phyloP scores from a whole-genome alignment of 1,284 basidiomycete species.

The Fomitopsis schrenkii region DNA sequence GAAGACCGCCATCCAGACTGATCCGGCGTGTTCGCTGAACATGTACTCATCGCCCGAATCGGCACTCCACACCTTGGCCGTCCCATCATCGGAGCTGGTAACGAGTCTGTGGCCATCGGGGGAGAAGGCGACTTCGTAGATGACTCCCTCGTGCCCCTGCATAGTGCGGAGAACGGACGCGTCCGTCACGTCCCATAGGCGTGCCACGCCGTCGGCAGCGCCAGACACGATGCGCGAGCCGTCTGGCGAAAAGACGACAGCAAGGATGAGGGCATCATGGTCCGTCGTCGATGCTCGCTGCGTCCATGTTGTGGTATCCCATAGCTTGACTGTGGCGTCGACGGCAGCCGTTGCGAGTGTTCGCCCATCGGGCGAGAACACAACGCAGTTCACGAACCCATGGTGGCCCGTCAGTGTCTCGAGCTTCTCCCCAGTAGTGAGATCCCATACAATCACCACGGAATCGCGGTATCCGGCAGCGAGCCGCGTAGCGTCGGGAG shows the following conservation, averaged over 20 bases:
- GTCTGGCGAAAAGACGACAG: slow-evolving; percentile 16
- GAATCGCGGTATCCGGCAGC: slow-evolving; percentile 13
- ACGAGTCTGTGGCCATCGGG: slow-evolving; percentile 18
- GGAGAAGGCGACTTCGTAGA: slow-evolving; percentile 20
- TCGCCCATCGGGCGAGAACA: slow-evolving; percentile 18
- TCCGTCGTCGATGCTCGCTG: slow-evolving; percentile 2
- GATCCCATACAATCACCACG: slow-evolving; percentile 7
- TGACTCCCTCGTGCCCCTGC: slow-evolving; percentile 11
- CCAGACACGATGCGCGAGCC: slow-evolving; percentile 16
- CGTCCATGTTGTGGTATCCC: slow-evolving; percentile 8
- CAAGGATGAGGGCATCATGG: slow-evolving; percentile 2
- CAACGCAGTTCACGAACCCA: slow-evolving; percentile 13
- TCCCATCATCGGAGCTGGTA: slow-evolving; percentile 21
- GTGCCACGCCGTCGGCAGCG: slow-evolving; percentile 14
- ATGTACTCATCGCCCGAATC: slow-evolving; percentile 16
- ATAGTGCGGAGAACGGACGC: slow-evolving; percentile 1
- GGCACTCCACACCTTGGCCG: slow-evolving; percentile 15
- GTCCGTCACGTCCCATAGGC: slow-evolving; percentile 17
- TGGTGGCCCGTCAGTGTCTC: slow-evolving; percentile 6
- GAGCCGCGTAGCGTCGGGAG: slow-evolving; percentile 13
- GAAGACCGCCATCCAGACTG: slow-evolving; percentile 15
- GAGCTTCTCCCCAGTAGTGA: not conserved
- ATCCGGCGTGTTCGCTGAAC: slow-evolving; percentile 12
- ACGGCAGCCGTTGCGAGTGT: slow-evolving; percentile 17
- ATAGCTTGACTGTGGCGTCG: slow-evolving; percentile 14